Evolutionary conservation across 257 asterid genomes (phyloP), one percentile per base, ranked within the genome.

Genomic region (Nemophila menziesii): DNA sequence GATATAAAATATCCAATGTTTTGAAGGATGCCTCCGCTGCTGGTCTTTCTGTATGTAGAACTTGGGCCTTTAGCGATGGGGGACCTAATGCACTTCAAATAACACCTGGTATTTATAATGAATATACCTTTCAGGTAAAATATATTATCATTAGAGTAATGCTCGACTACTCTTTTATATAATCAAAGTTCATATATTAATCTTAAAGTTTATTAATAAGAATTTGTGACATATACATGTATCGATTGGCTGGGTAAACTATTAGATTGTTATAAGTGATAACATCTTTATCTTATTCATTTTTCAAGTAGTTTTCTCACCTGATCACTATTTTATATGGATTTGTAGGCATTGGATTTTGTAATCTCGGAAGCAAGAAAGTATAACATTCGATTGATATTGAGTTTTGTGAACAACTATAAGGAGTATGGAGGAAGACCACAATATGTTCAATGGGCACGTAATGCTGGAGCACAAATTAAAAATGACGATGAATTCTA

Each of bases 371-470:
- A 82, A 49, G 94, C 97, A 20, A 71, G 82, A 52, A 75, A 66
- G 57, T 61, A 77, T 52, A 92, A 93, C 46, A 75, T 86, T 16
- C 82, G 67, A 72, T 66, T 86, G 55, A 56, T 86, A 16, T 16
- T 82, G 47, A 82, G 97, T 53, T 65, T 86, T 59, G 92, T 63
- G 4, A 86, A 86, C 48, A 82, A 86, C 56, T 82, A 86, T 60
- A 92, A 82, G 15, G 77, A 69, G 56, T 78, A 80, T 74, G 97
- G 94, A 8, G 94, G 98, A 20, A 84, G 78, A 63, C 76, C 76
- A 39, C 94, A 89, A 74, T 89, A 89, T 57, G 92, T 89, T 61
- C 65, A 74, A 41, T 89, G 95, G 98, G 98, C 85, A 27, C 71
- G 75, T 68, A 62, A 51, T 55, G 41, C 56, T 33, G 97, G 96